Percentiles rank a stretch among this genome's conserved stretches.
Conservation (phyloP, 2,329 filamentous ascomycete genomes). For the Ambrosiella beaveri region DNA sequence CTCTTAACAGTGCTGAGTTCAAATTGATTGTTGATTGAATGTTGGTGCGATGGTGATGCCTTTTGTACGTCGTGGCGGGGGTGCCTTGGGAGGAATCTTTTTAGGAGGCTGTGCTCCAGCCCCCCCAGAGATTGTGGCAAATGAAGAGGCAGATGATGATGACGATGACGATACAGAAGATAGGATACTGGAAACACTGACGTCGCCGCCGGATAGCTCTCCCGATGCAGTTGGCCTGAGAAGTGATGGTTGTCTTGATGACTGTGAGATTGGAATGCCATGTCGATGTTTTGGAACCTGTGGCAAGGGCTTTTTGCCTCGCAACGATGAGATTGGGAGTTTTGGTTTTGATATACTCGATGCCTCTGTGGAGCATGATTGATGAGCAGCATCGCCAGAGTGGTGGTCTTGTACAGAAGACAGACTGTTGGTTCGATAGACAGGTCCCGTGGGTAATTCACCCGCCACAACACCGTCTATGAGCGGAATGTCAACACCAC, state of each 20-base stretch:
- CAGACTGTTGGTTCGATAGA: conserved; percentile 5
- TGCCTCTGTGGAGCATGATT: too few relatives aligned
- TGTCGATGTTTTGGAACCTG: conserved; percentile 40
- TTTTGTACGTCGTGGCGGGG: conserved; percentile 25
- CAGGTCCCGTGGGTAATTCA: conserved; percentile 6
- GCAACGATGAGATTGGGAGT: conserved; percentile 1
- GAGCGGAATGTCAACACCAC: conserved; percentile 1
- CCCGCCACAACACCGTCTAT: conserved; percentile 12
- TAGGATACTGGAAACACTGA: neutral
- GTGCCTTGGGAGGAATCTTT: conserved; percentile 28
- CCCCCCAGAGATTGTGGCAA: neutral
- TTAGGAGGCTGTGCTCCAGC: conserved; percentile 16
- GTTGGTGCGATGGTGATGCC: too few relatives aligned
- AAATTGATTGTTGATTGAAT: too few relatives aligned
- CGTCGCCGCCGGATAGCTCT: neutral
- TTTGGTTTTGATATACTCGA: neutral
- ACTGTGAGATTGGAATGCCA: conserved; percentile 27
- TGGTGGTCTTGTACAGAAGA: too few relatives aligned
- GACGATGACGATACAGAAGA: too few relatives aligned
- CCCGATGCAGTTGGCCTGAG: conserved; percentile 14
- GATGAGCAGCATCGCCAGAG: too few relatives aligned
- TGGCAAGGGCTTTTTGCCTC: conserved; percentile 31
- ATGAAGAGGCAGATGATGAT: neutral
- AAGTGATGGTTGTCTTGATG: conserved; percentile 8
- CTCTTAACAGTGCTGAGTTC: too few relatives aligned